Evolutionary conservation across 176 grass and related monocot species (phyloP).

Genomic region (Lolium rigidum): DNA sequence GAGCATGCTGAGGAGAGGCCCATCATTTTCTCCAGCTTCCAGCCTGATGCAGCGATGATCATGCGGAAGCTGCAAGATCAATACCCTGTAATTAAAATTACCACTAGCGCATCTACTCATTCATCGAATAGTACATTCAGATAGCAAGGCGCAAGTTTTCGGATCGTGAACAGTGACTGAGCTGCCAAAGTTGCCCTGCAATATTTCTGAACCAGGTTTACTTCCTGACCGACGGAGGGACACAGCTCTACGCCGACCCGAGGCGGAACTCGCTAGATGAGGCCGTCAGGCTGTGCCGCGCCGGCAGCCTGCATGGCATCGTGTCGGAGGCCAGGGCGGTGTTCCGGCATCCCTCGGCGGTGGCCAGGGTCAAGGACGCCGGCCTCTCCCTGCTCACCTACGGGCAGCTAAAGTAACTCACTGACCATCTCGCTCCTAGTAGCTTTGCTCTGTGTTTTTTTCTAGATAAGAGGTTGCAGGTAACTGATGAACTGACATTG

Average conservation of each 20-base stretch:
- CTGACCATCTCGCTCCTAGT: too few species aligned
- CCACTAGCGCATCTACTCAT: neutral
- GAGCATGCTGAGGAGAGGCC: conserved; percentile 59
- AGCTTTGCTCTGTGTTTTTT: too few species aligned
- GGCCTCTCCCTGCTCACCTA: conserved; percentile 70
- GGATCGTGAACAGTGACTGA: neutral
- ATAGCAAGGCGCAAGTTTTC: neutral
- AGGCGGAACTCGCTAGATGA: conserved; percentile 83
- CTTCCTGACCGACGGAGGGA: conserved; percentile 83
- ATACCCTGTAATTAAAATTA: conserved; percentile 64
- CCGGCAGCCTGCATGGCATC: conserved; percentile 66
- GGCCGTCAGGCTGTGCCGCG: conserved; percentile 57
- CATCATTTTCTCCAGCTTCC: conserved; percentile 87
- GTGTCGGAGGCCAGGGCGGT: conserved; percentile 80
- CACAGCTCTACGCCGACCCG: conserved; percentile 47
- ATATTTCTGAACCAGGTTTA: conserved; percentile 54
- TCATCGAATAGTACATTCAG: neutral
- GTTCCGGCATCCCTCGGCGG: conserved; percentile 60
- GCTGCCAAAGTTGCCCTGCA: neutral
- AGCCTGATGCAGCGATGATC: conserved; percentile 63
- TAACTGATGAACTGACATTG: neutral
- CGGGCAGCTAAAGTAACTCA: conserved; percentile 68
- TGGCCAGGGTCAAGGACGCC: conserved; percentile 67
- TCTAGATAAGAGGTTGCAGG: neutral
- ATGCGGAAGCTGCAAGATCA: conserved; percentile 58